phyloP scores from a whole-genome alignment of 2,329 filamentous ascomycete genomes.

The Aspergillus calidoustus region DNA sequence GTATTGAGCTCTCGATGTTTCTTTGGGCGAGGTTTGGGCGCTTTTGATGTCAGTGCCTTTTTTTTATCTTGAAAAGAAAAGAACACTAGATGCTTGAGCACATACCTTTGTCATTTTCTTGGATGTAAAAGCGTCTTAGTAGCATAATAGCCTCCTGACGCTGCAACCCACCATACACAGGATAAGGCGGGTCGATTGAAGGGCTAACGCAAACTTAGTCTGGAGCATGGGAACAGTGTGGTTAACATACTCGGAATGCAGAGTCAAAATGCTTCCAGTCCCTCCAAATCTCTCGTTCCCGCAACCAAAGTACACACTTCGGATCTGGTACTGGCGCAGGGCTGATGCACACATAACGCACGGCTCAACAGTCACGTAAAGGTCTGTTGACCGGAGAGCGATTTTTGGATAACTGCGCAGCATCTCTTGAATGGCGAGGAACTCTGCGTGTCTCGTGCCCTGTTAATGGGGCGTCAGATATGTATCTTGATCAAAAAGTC shows the following conservation, averaged over 20 bases:
- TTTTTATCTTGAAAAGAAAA: not conserved
- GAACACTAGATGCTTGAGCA: not conserved
- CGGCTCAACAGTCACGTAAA: constrained; percentile 97
- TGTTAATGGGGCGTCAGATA: constrained; percentile 46
- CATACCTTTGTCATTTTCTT: constrained; percentile 91
- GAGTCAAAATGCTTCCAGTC: constrained; percentile 87
- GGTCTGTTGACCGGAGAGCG: constrained; percentile 72
- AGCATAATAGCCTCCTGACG: constrained; percentile 92
- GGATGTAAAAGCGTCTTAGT: constrained; percentile 91
- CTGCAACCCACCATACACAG: constrained; percentile 84
- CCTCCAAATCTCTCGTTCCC: constrained; percentile 97
- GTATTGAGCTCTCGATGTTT: constrained; percentile 67
- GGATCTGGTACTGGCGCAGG: constrained; percentile 83
- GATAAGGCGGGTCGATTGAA: constrained; percentile 77
- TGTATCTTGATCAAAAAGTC: not conserved
- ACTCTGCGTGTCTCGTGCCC: constrained; percentile 93
- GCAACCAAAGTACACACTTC: constrained; percentile 91
- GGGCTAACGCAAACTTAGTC: constrained; percentile 50
- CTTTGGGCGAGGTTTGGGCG: constrained; percentile 67
- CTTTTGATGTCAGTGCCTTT: constrained; percentile 40
- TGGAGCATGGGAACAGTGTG: constrained; percentile 15
- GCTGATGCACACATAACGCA: constrained; percentile 99
- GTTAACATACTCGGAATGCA: constrained; percentile 69
- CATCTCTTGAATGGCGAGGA: constrained; percentile 77
- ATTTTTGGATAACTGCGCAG: constrained; percentile 67